Evolutionary conservation across 805 yeast genomes (phyloP), one percentile per base, ranked within the genome.

Genomic region (Starmerella davenportii): DNA sequence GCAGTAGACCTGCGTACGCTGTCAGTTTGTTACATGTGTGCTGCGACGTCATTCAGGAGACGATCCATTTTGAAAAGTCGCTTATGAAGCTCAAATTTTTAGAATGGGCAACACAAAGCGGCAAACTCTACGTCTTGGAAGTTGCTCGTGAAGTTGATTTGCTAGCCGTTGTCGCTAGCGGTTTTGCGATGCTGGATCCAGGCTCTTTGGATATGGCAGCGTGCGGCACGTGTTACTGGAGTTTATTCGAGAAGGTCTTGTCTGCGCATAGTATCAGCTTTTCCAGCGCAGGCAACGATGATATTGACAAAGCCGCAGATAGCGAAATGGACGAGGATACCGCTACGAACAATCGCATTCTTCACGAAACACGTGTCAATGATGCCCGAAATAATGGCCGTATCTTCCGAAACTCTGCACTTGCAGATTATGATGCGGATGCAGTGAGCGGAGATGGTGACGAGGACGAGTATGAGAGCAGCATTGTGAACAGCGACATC

Each of bases 381-480:
- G 34, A 18, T 3, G 17, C 42, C 9, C 37, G 23, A 2, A 38
- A 43, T 2, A 36, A 85, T 54, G 62, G 25, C 25, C 7, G 25
- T 23, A 23, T 85, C 51, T 74, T 87, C 57, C 64, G 77, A 30
- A 85, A 90, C 53, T 85, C 95, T 0, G 80, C 95, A 0, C 63
- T 87, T 30, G 95, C 95, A 1, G 85, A 87, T 92, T 87, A 78
- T 54, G 95, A 87, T 49, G 75, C 79, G 30, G 79, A 68, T 14
- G 17, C 15, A 9, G 25, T 7, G 7, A 23, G 7, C 9, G 25
- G 11, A 23, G 25, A 23, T 11, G 25, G 5, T 15, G 54, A 51
- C 28, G 57, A 49, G 5, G 56, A 60, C 4, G 63, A 53, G 18
- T 48, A 58, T 24, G 57, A 56, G 11, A 55, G 52, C 30, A 65